These are phyloP conservation scores for Actinomortierella ambigua DNA, from an alignment of 371 early-diverging fungal species.

Conservation along the genomic window DNA sequence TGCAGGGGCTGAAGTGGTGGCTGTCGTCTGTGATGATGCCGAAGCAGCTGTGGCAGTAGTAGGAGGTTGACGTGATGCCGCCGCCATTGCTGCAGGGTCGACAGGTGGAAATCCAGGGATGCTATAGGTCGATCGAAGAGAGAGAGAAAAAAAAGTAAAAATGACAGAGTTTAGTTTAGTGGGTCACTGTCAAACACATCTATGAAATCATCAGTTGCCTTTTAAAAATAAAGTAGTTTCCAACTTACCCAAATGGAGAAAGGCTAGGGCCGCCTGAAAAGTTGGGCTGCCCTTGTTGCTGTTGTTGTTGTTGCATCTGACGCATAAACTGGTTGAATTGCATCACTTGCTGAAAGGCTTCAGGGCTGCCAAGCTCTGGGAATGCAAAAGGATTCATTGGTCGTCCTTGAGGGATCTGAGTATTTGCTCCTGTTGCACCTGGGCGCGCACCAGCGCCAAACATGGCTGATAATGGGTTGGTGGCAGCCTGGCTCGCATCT, in stretches of 20 bases:
- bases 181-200: neutral
- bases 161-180: too few species aligned
- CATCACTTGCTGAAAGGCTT: constrained; percentile 47
- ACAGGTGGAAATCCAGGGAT: neutral
- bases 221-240: neutral
- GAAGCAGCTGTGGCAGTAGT: neutral
- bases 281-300: constrained; percentile 6
- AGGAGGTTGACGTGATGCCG: neutral
- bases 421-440: constrained; percentile 9
- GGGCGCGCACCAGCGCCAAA: constrained; percentile 8
- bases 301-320: constrained; percentile 46
- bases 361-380: constrained; percentile 27
- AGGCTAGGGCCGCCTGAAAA: too few species aligned
- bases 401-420: neutral
- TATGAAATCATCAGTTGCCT: too few species aligned
- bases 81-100: constrained; percentile 7
- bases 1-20: constrained; percentile 3
- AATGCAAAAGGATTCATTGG: constrained; percentile 46
- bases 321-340: constrained; percentile 47
- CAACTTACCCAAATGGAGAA: constrained; percentile 26
- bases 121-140: neutral
- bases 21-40: neutral
- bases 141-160: too few species aligned
- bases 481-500: constrained; percentile 1
- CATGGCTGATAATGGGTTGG: constrained; percentile 16